These are phyloP conservation scores for Polymyxa betae DNA, from an alignment of 208 protist species.

Conservation along the genomic window DNA sequence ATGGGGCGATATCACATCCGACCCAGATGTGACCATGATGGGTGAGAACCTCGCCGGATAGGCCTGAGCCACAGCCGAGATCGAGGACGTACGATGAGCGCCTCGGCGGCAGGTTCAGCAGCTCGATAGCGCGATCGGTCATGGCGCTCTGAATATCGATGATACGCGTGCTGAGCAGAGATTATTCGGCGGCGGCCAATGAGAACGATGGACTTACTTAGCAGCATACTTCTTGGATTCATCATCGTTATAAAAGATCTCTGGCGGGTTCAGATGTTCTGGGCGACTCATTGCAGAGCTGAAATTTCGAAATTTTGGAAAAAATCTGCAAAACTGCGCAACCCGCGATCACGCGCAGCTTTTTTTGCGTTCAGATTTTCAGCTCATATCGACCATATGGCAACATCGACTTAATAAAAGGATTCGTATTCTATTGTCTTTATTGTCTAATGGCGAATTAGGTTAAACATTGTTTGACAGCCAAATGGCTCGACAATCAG, in stretches of 20 bases:
- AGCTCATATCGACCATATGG: no score
- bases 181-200: background rate
- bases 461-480: no score
- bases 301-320: background rate
- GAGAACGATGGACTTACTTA: slow-evolving; percentile 72
- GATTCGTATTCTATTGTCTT: no score
- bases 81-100: slow-evolving; percentile 87
- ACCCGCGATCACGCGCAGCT: no score
- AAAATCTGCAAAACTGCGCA: background rate
- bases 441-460: no score
- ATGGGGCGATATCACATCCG: slow-evolving; percentile 91
- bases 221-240: slow-evolving; percentile 90
- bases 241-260: slow-evolving; percentile 87
- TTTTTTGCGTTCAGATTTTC: no score
- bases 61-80: slow-evolving; percentile 96
- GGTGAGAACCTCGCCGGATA: slow-evolving; percentile 92
- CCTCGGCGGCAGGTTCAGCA: slow-evolving; percentile 85
- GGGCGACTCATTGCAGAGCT: slow-evolving; percentile 15
- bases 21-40: slow-evolving; percentile 91
- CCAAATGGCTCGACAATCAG: background rate
- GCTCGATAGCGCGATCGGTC: slow-evolving; percentile 94
- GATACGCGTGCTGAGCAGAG: slow-evolving; percentile 83
- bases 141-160: slow-evolving; percentile 93
- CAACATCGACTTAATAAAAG: no score
- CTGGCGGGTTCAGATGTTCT: slow-evolving; percentile 54